A percentile compares a stretch with the other conserved stretches of the same genome.
Conservation (phyloP, 2,329 filamentous ascomycete species). For the Curvularia lunata region DNA sequence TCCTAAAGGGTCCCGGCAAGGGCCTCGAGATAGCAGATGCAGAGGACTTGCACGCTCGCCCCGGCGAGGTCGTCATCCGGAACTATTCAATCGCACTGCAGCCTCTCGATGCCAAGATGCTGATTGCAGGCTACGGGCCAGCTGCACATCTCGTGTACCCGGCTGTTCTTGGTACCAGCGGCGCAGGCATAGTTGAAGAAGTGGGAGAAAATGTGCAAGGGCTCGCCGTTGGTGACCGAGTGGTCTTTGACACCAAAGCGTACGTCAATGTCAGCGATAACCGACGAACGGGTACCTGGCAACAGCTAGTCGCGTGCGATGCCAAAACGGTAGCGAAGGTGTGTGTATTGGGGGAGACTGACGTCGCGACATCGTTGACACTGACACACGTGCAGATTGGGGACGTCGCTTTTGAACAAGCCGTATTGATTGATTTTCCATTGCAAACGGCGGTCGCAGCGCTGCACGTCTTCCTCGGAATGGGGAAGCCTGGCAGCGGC, state of each 20-base stretch:
- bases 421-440: slow-evolving; percentile 33
- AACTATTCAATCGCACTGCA: slow-evolving; percentile 34
- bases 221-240: slow-evolving; percentile 53
- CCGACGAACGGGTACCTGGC: slow-evolving; percentile 33
- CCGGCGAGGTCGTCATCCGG: slow-evolving; percentile 29
- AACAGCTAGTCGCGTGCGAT: slow-evolving; percentile 28
- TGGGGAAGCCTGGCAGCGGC: slow-evolving; percentile 29
- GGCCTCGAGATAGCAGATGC: slow-evolving; percentile 19
- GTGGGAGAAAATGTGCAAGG: slow-evolving; percentile 53
- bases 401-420: slow-evolving; percentile 33
- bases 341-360: slow-evolving; percentile 7
- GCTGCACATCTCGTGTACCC: slow-evolving; percentile 25
- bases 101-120: slow-evolving; percentile 36
- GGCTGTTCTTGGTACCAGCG: slow-evolving; percentile 29
- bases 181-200: slow-evolving; percentile 53
- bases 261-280: slow-evolving; percentile 30
- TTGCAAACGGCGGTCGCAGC: slow-evolving; percentile 39
- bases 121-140: slow-evolving; percentile 31
- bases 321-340: slow-evolving; percentile 31
- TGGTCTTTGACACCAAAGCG: slow-evolving; percentile 39
- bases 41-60: slow-evolving; percentile 14
- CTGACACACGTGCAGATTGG: slow-evolving; percentile 31
- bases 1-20: slow-evolving; percentile 19
- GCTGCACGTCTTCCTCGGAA: slow-evolving; percentile 36
- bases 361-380: background rate